phyloP scores from a whole-genome alignment of 1,284 basidiomycete species.

The Tranzscheliella williamsii region DNA sequence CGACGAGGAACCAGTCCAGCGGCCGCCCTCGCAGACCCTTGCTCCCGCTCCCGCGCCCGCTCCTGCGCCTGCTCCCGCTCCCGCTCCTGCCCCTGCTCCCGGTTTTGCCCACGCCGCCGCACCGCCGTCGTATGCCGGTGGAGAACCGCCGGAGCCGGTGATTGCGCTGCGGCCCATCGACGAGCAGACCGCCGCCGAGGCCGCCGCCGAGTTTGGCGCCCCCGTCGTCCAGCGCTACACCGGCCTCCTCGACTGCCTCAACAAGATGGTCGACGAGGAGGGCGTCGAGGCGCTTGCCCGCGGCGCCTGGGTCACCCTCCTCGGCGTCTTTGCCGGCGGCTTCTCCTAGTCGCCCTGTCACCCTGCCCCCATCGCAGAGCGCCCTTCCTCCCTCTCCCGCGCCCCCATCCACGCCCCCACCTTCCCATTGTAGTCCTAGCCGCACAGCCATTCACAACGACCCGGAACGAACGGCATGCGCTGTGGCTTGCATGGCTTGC shows the following conservation, averaged over 20 bases:
- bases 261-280: slow-evolving; percentile 58
- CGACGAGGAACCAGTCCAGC: slow-evolving; percentile 20
- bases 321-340: slow-evolving; percentile 44
- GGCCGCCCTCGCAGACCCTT: slow-evolving; percentile 11
- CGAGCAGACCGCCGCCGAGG: slow-evolving; percentile 40
- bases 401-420: too few species aligned
- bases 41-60: slow-evolving; percentile 1
- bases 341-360: too few species aligned
- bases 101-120: slow-evolving; percentile 9
- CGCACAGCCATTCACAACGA: too few species aligned
- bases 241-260: slow-evolving; percentile 53
- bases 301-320: slow-evolving; percentile 53
- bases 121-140: slow-evolving; percentile 12
- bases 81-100: not conserved
- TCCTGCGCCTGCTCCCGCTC: not conserved
- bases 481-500: too few species aligned
- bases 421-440: too few species aligned
- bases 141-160: slow-evolving; percentile 56
- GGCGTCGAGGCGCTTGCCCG: slow-evolving; percentile 55
- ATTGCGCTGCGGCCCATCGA: slow-evolving; percentile 58
- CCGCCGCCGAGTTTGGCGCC: slow-evolving; percentile 53
- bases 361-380: not conserved
- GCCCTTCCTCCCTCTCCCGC: not conserved
- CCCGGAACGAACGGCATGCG: too few species aligned
- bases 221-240: slow-evolving; percentile 52